These are phyloP conservation scores for Pythium aquatile DNA, from an alignment of 352 stramenopile species.

Conservation along the genomic window DNA sequence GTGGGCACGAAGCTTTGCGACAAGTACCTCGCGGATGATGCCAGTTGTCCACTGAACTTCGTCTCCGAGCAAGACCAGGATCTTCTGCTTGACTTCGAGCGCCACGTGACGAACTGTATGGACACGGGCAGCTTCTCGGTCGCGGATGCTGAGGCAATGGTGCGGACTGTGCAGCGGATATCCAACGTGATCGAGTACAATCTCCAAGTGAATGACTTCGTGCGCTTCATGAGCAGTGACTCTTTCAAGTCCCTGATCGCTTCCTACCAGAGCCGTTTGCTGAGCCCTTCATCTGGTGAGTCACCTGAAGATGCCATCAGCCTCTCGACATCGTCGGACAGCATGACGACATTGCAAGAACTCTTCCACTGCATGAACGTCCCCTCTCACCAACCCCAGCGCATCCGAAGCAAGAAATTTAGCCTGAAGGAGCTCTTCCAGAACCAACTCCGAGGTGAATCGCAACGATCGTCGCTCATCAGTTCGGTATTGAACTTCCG, in stretches of 20 bases:
- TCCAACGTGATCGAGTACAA: constrained; percentile 66
- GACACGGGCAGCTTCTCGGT: constrained; percentile 69
- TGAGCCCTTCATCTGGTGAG: constrained; percentile 49
- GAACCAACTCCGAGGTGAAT: constrained; percentile 54
- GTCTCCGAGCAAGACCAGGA: constrained; percentile 60
- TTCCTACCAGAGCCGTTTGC: constrained; percentile 70
- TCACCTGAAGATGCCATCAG: constrained; percentile 29
- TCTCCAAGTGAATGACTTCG: constrained; percentile 85
- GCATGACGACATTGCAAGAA: constrained; percentile 82
- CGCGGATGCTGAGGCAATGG: constrained; percentile 56
- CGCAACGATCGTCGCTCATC: constrained; percentile 61
- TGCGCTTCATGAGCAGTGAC: constrained; percentile 81
- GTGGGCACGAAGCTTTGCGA: constrained; percentile 51
- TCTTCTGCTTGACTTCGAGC: constrained; percentile 59
- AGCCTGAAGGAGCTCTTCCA: constrained; percentile 64
- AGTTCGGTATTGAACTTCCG: constrained; percentile 74
- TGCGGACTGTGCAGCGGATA: constrained; percentile 54
- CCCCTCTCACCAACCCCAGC: constrained; percentile 73
- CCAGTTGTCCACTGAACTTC: constrained; percentile 65
- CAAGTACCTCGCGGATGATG: constrained; percentile 58
- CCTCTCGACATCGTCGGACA: constrained; percentile 53
- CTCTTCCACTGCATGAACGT: constrained; percentile 90
- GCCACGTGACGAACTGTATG: constrained; percentile 52
- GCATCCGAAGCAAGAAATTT: constrained; percentile 70
- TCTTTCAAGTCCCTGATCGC: constrained; percentile 78